Conservation (phyloP, 1,284 basidiomycete species). For the Malassezia cuniculi region DNA sequence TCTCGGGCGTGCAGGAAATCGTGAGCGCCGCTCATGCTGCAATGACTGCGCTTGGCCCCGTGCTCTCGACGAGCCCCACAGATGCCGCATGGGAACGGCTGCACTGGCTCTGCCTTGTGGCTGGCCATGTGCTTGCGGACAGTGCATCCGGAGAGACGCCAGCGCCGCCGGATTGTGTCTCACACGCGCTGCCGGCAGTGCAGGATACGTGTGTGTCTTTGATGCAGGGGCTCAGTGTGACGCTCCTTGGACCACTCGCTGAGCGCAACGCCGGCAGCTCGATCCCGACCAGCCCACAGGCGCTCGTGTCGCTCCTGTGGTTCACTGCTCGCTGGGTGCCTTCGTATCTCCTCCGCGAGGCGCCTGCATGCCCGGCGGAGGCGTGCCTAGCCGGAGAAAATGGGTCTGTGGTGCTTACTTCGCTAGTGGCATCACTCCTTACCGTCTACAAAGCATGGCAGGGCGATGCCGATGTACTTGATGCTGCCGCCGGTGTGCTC, state of each 20-base stretch:
- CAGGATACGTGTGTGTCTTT: constrained; percentile 16
- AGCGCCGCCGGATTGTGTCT: constrained; percentile 21
- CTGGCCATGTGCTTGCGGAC: constrained; percentile 30
- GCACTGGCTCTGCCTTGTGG: constrained; percentile 33
- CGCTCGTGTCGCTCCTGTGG: constrained; percentile 30
- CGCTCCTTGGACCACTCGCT: constrained; percentile 20
- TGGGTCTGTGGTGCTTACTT: constrained; percentile 19
- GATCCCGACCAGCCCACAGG: constrained; percentile 30
- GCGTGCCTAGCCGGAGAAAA: constrained; percentile 17
- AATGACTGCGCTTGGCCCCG: constrained; percentile 17
- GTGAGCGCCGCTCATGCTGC: constrained; percentile 12
- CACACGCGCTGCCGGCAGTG: constrained; percentile 9
- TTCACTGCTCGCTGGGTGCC: constrained; percentile 36
- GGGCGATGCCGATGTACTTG: constrained; percentile 30
- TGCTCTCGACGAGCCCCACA: constrained; percentile 5
- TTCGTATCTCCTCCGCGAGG: constrained; percentile 22
- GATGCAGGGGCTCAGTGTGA: constrained; percentile 23
- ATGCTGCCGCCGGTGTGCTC: constrained; percentile 22
- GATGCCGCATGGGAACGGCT: constrained; percentile 35
- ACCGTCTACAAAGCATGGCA: constrained; percentile 23
- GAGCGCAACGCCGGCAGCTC: constrained; percentile 15
- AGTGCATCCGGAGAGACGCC: constrained; percentile 24
- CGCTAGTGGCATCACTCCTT: constrained; percentile 16
- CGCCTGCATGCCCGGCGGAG: constrained; percentile 19
- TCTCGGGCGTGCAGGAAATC: constrained; percentile 16